Base-by-base conservation (phyloP, 1,139 yeast genomes). In the Zygosaccharomyces sapae region DNA sequence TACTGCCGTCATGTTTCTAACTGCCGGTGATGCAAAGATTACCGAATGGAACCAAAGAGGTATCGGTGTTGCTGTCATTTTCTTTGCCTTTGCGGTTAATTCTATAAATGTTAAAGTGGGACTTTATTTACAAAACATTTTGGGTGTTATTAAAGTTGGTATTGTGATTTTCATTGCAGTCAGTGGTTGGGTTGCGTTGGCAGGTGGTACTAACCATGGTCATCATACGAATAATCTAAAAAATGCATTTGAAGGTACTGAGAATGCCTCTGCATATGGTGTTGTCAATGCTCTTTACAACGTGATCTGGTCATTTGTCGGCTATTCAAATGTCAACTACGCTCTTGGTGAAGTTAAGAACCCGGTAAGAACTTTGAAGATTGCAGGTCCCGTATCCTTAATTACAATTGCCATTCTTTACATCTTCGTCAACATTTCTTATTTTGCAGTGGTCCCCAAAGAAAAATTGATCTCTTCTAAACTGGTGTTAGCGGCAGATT, bases 111-210 rank as follows among this genome's bases (percentile, higher is more conserved):
- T 84, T 46, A 81, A 80, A 57, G 66, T 79, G 43, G 95, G 94
- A 45, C 75, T 86, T 49, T 74, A 76, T 46, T 68, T 86, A 41
- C 89, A 84, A 60, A 86, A 86, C 64, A 56, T 76, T 13, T 70
- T 86, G 53, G 95, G 95, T 50, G 57, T 79, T 9, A 83, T 86
- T 74, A 86, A 86, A 68, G 70, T 86, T 37, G 80, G 71, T 19
- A 80, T 86, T 61, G 80, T 86, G 43, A 58, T 81, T 20, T 75
- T 86, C 61, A 86, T 86, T 54, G 73, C 84, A 27, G 75, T 86
- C 39, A 80, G 87, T 40, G 95, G 95, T 12, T 83, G 89, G 85
- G 88, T 83, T 25, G 94, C 90, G 2, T 73, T 86, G 44, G 87
- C 83, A 47, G 87, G 86, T 33, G 86, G 87, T 20, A 70, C 79